A percentile compares a stretch with the other conserved stretches of the same genome.
phyloP scores from a whole-genome alignment of 768 basidiomycete species.

The Amanita brunnescens region DNA sequence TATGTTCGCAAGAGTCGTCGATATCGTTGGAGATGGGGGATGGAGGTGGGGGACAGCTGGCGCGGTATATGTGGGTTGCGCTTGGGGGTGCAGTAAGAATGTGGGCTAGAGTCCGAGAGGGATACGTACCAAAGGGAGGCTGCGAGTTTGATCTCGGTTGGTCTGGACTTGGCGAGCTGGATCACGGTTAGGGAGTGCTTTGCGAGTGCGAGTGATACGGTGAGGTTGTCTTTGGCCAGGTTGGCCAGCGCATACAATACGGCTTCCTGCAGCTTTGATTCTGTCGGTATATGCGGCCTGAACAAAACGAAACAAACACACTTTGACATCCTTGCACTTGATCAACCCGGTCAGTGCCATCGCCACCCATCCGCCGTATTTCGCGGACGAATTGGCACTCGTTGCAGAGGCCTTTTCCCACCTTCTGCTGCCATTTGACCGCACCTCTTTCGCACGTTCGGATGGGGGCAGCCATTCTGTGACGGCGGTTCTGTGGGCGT shows the following conservation, averaged over 20 bases:
- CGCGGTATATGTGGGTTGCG: conserved; percentile 54
- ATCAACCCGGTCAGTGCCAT: conserved; percentile 41
- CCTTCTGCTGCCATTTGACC: conserved; percentile 50
- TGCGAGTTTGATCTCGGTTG: conserved; percentile 55
- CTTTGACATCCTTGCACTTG: conserved; percentile 47
- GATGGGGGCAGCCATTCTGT: conserved; percentile 54
- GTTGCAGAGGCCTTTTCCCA: conserved; percentile 58
- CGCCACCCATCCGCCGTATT: conserved; percentile 53
- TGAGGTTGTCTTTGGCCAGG: conserved; percentile 52
- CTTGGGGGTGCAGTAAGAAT: conserved; percentile 23
- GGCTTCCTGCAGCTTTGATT: conserved; percentile 52
- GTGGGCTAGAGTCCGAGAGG: not conserved
- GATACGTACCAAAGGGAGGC: conserved; percentile 55
- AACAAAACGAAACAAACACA: conserved; percentile 9
- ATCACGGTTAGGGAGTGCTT: conserved; percentile 35
- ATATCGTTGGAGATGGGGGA: conserved; percentile 10
- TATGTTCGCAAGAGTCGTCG: conserved; percentile 34
- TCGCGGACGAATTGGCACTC: conserved; percentile 28
- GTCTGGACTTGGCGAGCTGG: conserved; percentile 47
- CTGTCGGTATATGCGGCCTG: not conserved
- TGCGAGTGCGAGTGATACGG: conserved; percentile 40
- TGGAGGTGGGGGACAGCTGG: conserved; percentile 23
- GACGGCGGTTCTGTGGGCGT: conserved; percentile 39
- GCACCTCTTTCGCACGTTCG: conserved; percentile 33
- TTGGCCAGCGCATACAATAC: conserved; percentile 56